phyloP scores from a whole-genome alignment of 2,329 filamentous ascomycete species.

The Westerdykella sp. region DNA sequence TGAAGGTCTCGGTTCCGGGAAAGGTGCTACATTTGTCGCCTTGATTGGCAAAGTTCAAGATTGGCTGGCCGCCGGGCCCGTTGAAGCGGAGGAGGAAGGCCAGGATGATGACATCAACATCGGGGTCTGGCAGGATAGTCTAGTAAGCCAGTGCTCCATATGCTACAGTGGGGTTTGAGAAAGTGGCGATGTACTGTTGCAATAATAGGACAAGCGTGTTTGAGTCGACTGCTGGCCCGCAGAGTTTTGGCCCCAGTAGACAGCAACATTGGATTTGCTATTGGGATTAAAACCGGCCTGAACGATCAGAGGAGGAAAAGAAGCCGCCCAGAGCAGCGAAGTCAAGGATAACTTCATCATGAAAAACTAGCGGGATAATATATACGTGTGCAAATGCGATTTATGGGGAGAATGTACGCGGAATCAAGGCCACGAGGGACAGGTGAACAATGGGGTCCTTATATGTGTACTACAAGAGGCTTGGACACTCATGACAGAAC shows the following conservation, averaged over 20 bases:
- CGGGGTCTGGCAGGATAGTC: slow-evolving; percentile 28
- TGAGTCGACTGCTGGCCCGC: slow-evolving; percentile 10
- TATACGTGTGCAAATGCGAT: too few relatives aligned
- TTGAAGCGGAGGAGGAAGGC: slow-evolving; percentile 57
- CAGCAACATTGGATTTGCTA: slow-evolving; percentile 48
- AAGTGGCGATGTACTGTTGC: slow-evolving; percentile 17
- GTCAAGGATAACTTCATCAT: too few relatives aligned
- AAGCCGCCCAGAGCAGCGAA: too few relatives aligned
- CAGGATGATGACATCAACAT: slow-evolving; percentile 54
- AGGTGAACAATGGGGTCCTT: too few relatives aligned
- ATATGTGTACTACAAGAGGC: too few relatives aligned
- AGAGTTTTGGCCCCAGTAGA: slow-evolving; percentile 58
- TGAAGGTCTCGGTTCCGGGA: slow-evolving; percentile 50
- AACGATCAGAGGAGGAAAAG: background rate
- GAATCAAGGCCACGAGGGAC: too few relatives aligned
- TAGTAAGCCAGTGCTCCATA: slow-evolving; percentile 48
- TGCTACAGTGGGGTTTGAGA: background rate
- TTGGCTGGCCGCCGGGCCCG: slow-evolving; percentile 44
- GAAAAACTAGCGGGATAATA: too few relatives aligned
- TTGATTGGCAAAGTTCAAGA: slow-evolving; percentile 60
- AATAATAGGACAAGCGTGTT: slow-evolving; percentile 11
- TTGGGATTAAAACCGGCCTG: slow-evolving; percentile 15
- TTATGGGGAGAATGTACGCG: too few relatives aligned
- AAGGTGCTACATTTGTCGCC: slow-evolving; percentile 57
- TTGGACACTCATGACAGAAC: too few relatives aligned